Evolutionary conservation across 768 basidiomycete genomes (phyloP).

Genomic region (Nidularia sp.): DNA sequence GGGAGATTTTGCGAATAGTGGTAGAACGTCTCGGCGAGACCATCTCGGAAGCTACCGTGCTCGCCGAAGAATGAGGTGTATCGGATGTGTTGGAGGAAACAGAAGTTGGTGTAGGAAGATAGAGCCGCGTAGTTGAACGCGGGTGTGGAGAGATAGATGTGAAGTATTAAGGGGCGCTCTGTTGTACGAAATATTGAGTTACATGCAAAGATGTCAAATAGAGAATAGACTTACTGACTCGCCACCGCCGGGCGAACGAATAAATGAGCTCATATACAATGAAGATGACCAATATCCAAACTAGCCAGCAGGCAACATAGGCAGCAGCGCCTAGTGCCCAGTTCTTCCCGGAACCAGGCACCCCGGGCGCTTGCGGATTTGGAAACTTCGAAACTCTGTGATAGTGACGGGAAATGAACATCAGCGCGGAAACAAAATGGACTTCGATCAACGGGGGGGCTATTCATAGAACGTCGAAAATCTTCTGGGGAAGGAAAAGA

Average conservation of each 20-base stretch:
- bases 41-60: conserved; percentile 36
- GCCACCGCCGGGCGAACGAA: conserved; percentile 73
- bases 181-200: neutral
- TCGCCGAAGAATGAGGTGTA: conserved; percentile 60
- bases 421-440: conserved; percentile 4
- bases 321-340: conserved; percentile 84
- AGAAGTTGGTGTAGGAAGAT: conserved; percentile 79
- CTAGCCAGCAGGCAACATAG: conserved; percentile 77
- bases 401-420: neutral
- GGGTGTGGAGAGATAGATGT: conserved; percentile 79
- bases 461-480: no score
- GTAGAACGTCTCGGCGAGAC: conserved; percentile 80
- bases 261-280: conserved; percentile 76
- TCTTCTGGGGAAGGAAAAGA: no score
- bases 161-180: conserved; percentile 83
- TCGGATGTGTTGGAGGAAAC: conserved; percentile 79
- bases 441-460: neutral
- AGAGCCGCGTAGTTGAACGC: conserved; percentile 73
- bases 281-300: conserved; percentile 70
- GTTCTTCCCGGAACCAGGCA: conserved; percentile 66
- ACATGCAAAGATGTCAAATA: neutral
- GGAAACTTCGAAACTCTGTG: conserved; percentile 72
- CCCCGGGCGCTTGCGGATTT: conserved; percentile 62
- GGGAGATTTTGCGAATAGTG: conserved; percentile 84
- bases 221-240: conserved; percentile 59